Conservation (phyloP, 768 basidiomycete species). For the Tylopilus cervinicoccineus region DNA sequence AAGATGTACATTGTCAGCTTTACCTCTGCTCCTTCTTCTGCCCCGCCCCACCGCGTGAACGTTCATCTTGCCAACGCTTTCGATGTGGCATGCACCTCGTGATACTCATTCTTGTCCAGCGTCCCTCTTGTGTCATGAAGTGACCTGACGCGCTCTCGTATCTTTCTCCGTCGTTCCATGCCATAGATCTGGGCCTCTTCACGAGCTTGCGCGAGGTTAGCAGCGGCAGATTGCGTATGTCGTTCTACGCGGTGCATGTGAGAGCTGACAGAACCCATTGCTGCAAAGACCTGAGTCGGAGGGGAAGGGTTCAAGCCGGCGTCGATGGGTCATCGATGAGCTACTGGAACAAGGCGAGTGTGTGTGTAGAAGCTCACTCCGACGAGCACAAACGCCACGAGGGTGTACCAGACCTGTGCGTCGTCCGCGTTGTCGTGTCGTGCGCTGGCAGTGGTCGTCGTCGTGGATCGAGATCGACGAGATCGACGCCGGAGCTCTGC, state of each 20-base stretch:
- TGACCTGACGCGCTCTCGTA: constrained; percentile 45
- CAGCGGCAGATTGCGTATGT: constrained; percentile 47
- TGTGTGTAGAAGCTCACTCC: constrained; percentile 11
- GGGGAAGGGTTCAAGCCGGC: background rate
- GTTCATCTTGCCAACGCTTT: background rate
- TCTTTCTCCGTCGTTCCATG: constrained; percentile 46
- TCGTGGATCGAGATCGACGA: constrained; percentile 27
- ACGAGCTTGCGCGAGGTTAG: constrained; percentile 57
- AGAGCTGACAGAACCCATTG: constrained; percentile 12
- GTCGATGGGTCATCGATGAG: background rate
- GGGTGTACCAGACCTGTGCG: constrained; percentile 8
- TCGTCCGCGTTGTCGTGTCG: background rate
- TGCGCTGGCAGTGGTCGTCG: background rate
- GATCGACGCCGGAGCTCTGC: constrained; percentile 50
- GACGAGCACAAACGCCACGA: constrained; percentile 10
- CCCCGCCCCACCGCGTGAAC: background rate
- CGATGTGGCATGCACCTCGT: background rate
- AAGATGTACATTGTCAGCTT: background rate
- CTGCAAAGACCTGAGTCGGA: constrained; percentile 6
- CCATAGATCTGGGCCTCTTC: constrained; percentile 54
- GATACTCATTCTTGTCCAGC: background rate
- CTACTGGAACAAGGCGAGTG: background rate
- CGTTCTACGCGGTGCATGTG: constrained; percentile 36
- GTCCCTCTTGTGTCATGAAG: constrained; percentile 15
- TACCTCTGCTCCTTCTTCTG: background rate